Base-by-base conservation (phyloP, 441 rosid genomes). In the Pelargonium exstipulatum region DNA sequence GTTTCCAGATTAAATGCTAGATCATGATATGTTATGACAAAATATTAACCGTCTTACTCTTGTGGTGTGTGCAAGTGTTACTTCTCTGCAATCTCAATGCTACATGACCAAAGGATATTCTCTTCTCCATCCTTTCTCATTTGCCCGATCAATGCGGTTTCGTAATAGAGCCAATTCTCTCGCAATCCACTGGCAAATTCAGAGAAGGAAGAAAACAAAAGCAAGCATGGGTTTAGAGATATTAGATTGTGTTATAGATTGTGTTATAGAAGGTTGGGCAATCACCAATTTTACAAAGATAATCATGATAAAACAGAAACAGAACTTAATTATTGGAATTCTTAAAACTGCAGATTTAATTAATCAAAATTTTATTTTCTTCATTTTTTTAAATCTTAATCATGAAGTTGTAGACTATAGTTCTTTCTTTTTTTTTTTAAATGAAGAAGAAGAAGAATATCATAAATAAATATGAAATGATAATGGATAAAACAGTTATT, bases 61-160 rank as follows among this genome's bases (percentile, higher is more conserved):
- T 40, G 43, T 40, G 43, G 43, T 40, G 43, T 40, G 43, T 8
- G 43, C 43, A 40, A 7, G 43, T 40, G 43, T 40, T 40, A 40
- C 10, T 40, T 40, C 43, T 40, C 10, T 40, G 43, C 6, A 32
- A 32, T 32, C 37, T 32, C 37, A 40, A 40, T 7, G 7, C 43
- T 40, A 40, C 17, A 3, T 14, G 17, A 48, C 55, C 16, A 62
- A 78, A 84, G 88, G 88, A 84, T 84, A 84, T 84, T 84, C 84
- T 82, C 81, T 82, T 66, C 84, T 76, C 84, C 84, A 77, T 65
- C 88, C 88, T 74, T 80, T 80, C 71, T 80, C 84, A 64, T 75
- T 82, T 9, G 88, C 86, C 55, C 67, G 75, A 26, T 77, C 73
- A 70, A 82, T 77, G 48, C 57, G 58, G 48, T 69, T 63, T 79